phyloP scores from a whole-genome alignment of 352 stramenopile species.

The Pythium aphanidermatum region DNA sequence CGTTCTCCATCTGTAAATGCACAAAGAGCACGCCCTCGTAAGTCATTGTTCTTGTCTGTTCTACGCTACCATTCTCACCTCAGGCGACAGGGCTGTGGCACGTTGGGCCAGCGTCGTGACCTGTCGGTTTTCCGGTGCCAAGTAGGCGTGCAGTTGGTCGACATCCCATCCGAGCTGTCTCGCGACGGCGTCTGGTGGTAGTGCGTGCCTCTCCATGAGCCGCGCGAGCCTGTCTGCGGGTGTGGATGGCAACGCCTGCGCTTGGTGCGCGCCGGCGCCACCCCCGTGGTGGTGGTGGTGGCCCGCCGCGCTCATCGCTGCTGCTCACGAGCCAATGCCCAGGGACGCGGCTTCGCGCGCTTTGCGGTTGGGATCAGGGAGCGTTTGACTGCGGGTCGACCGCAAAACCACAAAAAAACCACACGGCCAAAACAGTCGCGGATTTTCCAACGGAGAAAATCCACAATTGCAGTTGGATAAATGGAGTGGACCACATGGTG shows the following conservation, averaged over 20 bases:
- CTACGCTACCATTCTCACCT: not conserved
- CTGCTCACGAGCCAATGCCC: not conserved
- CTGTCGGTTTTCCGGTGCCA: constrained; percentile 40
- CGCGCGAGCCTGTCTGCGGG: constrained; percentile 47
- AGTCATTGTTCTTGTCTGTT: not conserved
- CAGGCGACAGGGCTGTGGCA: constrained; percentile 14
- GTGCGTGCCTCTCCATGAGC: constrained; percentile 53
- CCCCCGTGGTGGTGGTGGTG: no score
- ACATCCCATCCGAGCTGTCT: constrained; percentile 44
- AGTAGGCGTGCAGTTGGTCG: constrained; percentile 45
- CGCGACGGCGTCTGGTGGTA: constrained; percentile 37
- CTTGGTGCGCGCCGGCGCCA: constrained; percentile 15
- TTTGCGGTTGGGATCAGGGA: no score
- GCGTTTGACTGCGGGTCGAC: not conserved
- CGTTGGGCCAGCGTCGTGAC: constrained; percentile 27
- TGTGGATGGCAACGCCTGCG: constrained; percentile 19
- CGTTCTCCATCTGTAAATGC: constrained; percentile 34
- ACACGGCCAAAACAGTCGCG: not conserved
- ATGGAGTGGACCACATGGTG: no score
- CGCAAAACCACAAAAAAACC: constrained; percentile 20
- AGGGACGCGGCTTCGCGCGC: constrained; percentile 16
- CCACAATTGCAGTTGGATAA: no score
- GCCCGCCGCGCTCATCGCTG: constrained; percentile 11
- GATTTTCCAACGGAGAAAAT: no score
- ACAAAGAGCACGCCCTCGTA: constrained; percentile 3